A percentile compares a stretch with the other conserved stretches of the same genome.
Conservation (phyloP, 2,329 filamentous ascomycete species). For the Colletotrichum ledebouriae region DNA sequence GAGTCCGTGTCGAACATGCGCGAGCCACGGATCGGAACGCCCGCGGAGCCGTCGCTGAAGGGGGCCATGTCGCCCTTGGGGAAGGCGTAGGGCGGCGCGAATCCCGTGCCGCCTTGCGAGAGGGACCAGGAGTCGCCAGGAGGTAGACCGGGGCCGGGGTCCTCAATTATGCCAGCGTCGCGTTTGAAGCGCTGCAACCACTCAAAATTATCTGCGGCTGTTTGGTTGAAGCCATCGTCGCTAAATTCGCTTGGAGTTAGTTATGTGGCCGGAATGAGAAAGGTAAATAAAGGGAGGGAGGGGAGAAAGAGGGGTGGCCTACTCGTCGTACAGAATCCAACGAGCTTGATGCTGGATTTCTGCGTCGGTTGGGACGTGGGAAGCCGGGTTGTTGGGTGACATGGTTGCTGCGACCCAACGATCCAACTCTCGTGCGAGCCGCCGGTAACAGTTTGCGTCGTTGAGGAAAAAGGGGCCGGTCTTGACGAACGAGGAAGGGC, state of each 20-base stretch:
- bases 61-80: conserved; percentile 53
- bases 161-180: conserved; percentile 65
- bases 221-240: conserved; percentile 69
- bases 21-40: conserved; percentile 51
- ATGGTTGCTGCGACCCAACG: conserved; percentile 66
- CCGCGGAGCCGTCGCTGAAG: conserved; percentile 43
- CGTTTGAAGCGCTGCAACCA: conserved; percentile 75
- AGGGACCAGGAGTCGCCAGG: conserved; percentile 59
- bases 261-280: too few relatives aligned
- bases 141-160: conserved; percentile 64
- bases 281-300: too few relatives aligned
- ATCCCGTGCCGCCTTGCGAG: conserved; percentile 66
- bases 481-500: conserved; percentile 8
- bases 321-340: conserved; percentile 74
- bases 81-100: conserved; percentile 67
- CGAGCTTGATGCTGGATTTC: conserved; percentile 74
- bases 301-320: conserved; percentile 45
- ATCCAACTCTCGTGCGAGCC: conserved; percentile 66
- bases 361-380: conserved; percentile 70
- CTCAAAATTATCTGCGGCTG: conserved; percentile 72
- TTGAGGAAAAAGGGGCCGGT: conserved; percentile 63
- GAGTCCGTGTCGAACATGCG: conserved; percentile 60
- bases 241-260: too few relatives aligned
- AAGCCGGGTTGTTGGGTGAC: conserved; percentile 72
- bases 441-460: conserved; percentile 72